Conservation (phyloP, 495 filamentous ascomycete genomes). For the Penicillium atrosanguineum region DNA sequence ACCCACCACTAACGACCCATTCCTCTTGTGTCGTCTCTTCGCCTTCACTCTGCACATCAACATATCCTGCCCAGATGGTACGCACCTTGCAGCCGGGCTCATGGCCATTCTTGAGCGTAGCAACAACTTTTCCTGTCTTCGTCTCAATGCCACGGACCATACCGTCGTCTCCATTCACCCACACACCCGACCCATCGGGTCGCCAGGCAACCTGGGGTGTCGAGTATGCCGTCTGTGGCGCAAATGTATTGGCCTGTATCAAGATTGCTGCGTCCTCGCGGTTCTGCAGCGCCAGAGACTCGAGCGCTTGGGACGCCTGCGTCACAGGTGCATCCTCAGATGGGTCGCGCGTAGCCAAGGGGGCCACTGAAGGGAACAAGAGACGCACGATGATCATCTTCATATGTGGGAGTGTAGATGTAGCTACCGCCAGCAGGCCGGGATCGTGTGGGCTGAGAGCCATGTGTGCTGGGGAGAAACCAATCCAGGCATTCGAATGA, state of each 20-base stretch:
- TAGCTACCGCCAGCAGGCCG: constrained; percentile 58
- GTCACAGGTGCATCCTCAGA: constrained; percentile 24
- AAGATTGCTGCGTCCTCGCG: constrained; percentile 59
- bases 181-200: constrained; percentile 62
- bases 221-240: constrained; percentile 66
- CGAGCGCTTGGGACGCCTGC: constrained; percentile 51
- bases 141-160: constrained; percentile 62
- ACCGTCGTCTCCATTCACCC: constrained; percentile 71
- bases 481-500: constrained; percentile 61
- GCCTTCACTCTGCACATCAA: constrained; percentile 32
- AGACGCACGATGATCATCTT: constrained; percentile 64
- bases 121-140: constrained; percentile 56
- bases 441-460: constrained; percentile 55
- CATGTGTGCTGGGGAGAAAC: constrained; percentile 61
- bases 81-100: constrained; percentile 61
- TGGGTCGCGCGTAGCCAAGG: constrained; percentile 1
- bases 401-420: constrained; percentile 61
- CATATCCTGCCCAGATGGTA: constrained; percentile 60
- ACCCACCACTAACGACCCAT: constrained; percentile 65
- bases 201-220: constrained; percentile 65
- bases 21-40: constrained; percentile 39
- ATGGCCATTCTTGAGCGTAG: constrained; percentile 52
- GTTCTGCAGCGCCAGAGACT: constrained; percentile 49
- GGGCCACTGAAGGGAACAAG: constrained; percentile 43
- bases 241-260: constrained; percentile 57